These are phyloP conservation scores for Exophiala mesophila DNA, from an alignment of 2,329 filamentous ascomycete genomes.

Conservation along the genomic window DNA sequence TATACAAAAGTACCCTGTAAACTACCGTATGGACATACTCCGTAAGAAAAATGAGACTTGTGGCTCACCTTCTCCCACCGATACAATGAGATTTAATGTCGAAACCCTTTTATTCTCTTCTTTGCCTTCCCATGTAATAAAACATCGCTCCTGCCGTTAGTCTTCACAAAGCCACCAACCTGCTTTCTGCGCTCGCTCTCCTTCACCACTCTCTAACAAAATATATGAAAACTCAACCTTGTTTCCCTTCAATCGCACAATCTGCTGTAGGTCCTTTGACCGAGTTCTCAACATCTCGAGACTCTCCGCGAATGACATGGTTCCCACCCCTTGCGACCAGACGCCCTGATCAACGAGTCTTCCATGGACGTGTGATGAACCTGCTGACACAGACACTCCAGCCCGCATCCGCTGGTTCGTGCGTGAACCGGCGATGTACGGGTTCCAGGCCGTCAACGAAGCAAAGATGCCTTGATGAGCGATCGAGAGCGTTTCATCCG, in stretches of 20 bases:
- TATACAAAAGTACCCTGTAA: no score
- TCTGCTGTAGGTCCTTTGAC: conserved; percentile 6
- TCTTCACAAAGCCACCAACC: not conserved
- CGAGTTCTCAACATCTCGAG: conserved; percentile 8
- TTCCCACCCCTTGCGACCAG: conserved; percentile 4
- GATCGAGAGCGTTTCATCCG: conserved; percentile 1
- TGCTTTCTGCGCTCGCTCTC: not conserved
- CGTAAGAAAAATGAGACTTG: no score
- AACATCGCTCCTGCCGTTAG: no score
- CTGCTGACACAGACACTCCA: conserved; percentile 7
- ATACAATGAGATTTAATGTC: no score
- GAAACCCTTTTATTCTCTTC: no score
- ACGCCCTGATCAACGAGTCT: conserved; percentile 4
- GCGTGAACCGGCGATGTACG: conserved; percentile 1
- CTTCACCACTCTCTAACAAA: not conserved
- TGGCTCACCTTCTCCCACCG: no score
- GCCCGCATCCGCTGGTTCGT: conserved; percentile 1
- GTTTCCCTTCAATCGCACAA: conserved; percentile 5
- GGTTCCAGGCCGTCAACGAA: conserved; percentile 5
- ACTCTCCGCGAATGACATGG: conserved; percentile 2
- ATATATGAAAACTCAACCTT: conserved; percentile 7
- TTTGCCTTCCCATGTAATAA: no score
- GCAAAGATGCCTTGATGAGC: conserved; percentile 8
- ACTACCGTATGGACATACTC: no score
- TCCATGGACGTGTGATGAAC: conserved; percentile 6